Base-by-base conservation (phyloP, 371 early-diverging fungal genomes). In the Zancudomyces culisetae region DNA sequence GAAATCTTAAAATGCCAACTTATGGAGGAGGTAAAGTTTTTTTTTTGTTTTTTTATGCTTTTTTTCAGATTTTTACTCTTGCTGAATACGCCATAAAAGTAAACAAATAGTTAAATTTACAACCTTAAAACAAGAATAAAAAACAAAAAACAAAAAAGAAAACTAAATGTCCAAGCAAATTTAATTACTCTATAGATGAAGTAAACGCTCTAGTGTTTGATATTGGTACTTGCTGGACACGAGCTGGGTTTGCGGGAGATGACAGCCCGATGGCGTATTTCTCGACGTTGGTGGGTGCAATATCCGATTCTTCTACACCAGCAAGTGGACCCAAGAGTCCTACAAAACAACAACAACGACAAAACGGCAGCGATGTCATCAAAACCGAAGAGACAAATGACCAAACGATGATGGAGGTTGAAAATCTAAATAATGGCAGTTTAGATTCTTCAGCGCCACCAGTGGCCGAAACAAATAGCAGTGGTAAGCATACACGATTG, bases 161-260 rank as follows among this genome's bases (percentile, higher is more conserved):
- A 20, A 55, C 46, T 15, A 43, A 28, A 10, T 46, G 43, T 18
- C 29, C 6, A 24, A 27, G 30, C 30, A 51, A 35, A 51, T 55
- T 46, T 23, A 53, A 30, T 1, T n/a, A n/a, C n/a, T n/a, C n/a
- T n/a, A 28, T 69, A 86, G 93, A 92, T 75, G 93, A 92, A 69
- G 93, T 93, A 42, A 78, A 83, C 41, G 90, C 91, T 26, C 60
- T 94, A 30, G 91, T 96, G 42, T 61, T 96, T 54, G 95, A 94
- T 61, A 70, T 92, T 41, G 97, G 97, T 28, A 76, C 85, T 54
- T 73, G 81, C 24, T 78, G 80, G 65, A 82, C 84, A 41, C 84
- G 87, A 49, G 89, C 87, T 27, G 97, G 97, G 29, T 91, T 87
- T 67, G 89, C 94, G 20, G 97, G 97, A 46, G 95, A 94, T 61